Evolutionary conservation across 2,329 filamentous ascomycete species (phyloP).

Genomic region (Ophiostoma himal-ulmi): DNA sequence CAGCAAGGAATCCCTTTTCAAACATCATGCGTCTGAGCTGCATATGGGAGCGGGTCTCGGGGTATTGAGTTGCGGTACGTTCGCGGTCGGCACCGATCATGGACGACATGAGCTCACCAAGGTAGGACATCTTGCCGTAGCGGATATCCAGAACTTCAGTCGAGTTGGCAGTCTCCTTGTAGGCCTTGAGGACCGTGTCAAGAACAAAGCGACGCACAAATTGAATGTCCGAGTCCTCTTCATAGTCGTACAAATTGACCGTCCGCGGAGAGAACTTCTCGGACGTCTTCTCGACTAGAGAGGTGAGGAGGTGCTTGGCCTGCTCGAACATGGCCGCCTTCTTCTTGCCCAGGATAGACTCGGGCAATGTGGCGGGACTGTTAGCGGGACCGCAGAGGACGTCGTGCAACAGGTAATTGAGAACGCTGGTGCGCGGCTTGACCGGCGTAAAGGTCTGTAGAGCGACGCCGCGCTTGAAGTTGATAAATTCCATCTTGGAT

Average conservation of each 20-base stretch:
- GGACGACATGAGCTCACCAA: slow-evolving; percentile 87
- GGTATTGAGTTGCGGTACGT: slow-evolving; percentile 46
- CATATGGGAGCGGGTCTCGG: slow-evolving; percentile 57
- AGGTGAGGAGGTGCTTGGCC: slow-evolving; percentile 79
- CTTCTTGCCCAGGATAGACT: slow-evolving; percentile 76
- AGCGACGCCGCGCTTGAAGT: slow-evolving; percentile 89
- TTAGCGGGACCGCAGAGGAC: slow-evolving; percentile 58
- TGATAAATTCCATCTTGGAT: slow-evolving; percentile 97
- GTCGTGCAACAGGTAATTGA: slow-evolving; percentile 88
- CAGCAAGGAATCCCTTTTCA: slow-evolving; percentile 89
- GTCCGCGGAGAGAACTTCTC: slow-evolving; percentile 61
- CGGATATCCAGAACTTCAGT: slow-evolving; percentile 76
- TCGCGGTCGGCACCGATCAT: slow-evolving; percentile 82
- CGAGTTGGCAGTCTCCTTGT: slow-evolving; percentile 77
- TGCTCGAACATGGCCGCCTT: slow-evolving; percentile 76
- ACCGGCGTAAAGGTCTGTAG: slow-evolving; percentile 80
- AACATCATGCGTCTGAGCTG: slow-evolving; percentile 95
- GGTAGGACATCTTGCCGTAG: slow-evolving; percentile 78
- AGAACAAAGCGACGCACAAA: slow-evolving; percentile 94
- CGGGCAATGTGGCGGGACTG: slow-evolving; percentile 36
- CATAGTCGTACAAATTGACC: slow-evolving; percentile 56
- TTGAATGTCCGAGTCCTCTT: slow-evolving; percentile 75
- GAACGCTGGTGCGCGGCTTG: slow-evolving; percentile 83
- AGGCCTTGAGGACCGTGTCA: slow-evolving; percentile 85
- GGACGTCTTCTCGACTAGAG: slow-evolving; percentile 79